Evolutionary conservation across 2,329 filamentous ascomycete genomes (phyloP).

Genomic region (Onygenales sp.): DNA sequence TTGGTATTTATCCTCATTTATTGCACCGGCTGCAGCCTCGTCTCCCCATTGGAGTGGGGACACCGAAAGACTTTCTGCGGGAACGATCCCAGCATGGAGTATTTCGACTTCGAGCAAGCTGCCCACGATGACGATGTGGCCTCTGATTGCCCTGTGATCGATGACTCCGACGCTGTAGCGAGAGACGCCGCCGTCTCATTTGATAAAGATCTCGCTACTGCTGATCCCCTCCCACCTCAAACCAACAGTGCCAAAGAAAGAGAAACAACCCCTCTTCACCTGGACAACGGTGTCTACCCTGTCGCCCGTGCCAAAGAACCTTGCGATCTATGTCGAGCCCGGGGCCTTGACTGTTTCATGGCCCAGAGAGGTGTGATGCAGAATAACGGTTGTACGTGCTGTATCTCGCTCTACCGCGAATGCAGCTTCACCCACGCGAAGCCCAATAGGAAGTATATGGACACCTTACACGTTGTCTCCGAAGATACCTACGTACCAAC

Average conservation of each 20-base stretch:
- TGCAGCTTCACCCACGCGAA: slow-evolving; percentile 38
- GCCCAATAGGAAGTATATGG: slow-evolving; percentile 31
- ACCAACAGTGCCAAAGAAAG: slow-evolving; percentile 11
- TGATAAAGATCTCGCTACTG: slow-evolving; percentile 31
- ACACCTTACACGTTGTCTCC: slow-evolving; percentile 35
- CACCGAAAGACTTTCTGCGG: not conserved
- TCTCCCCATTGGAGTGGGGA: too few species aligned
- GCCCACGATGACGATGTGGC: slow-evolving; percentile 32
- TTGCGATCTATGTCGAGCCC: slow-evolving; percentile 37
- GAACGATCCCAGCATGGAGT: slow-evolving; percentile 28
- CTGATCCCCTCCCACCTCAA: slow-evolving; percentile 16
- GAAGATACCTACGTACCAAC: slow-evolving; percentile 33
- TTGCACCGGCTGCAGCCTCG: too few species aligned
- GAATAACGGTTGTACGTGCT: slow-evolving; percentile 36
- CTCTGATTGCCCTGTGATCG: slow-evolving; percentile 28
- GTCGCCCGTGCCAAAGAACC: slow-evolving; percentile 36
- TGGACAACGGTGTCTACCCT: slow-evolving; percentile 27
- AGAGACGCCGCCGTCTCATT: slow-evolving; percentile 33
- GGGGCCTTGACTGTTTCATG: slow-evolving; percentile 39
- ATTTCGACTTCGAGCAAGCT: slow-evolving; percentile 39
- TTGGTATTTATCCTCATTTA: not conserved
- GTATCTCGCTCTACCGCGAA: slow-evolving; percentile 37
- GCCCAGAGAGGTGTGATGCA: slow-evolving; percentile 35
- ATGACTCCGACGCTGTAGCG: slow-evolving; percentile 27
- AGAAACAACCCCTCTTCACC: slow-evolving; percentile 14